A percentile compares a stretch with the other conserved stretches of the same genome.
These are phyloP conservation scores for Sordariomycetes sp. DNA, from an alignment of 2,329 filamentous ascomycete species.

Conservation along the genomic window DNA sequence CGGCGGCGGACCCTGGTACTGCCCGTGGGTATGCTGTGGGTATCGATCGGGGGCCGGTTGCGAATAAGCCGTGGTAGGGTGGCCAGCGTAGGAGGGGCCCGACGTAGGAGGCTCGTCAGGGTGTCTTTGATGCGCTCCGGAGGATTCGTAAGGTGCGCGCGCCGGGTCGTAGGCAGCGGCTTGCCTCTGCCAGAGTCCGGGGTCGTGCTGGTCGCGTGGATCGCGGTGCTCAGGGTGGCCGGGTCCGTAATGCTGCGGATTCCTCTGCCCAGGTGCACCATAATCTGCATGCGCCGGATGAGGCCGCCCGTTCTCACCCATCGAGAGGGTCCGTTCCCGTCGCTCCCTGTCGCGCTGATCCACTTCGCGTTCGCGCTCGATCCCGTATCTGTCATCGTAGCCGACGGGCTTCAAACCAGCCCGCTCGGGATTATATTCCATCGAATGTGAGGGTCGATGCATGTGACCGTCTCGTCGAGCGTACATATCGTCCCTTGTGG, in stretches of 20 bases:
- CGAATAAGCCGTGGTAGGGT: slow-evolving; percentile 21
- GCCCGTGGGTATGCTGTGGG: slow-evolving; percentile 18
- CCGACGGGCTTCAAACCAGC: slow-evolving; percentile 27
- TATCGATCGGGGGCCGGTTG: slow-evolving; percentile 28
- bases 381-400: slow-evolving; percentile 44
- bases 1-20: slow-evolving; percentile 22
- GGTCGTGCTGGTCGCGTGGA: slow-evolving; percentile 14
- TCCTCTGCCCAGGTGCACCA: slow-evolving; percentile 8
- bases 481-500: slow-evolving; percentile 31
- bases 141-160: slow-evolving; percentile 29
- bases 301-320: slow-evolving; percentile 31
- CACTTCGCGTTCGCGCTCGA: slow-evolving; percentile 32
- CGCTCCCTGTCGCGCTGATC: slow-evolving; percentile 31
- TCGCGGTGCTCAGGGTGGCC: slow-evolving; percentile 13
- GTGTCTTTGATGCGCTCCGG: slow-evolving; percentile 15
- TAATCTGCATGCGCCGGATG: slow-evolving; percentile 30
- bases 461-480: slow-evolving; percentile 36
- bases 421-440: slow-evolving; percentile 44
- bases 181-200: slow-evolving; percentile 21
- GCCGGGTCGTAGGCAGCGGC: slow-evolving; percentile 27
- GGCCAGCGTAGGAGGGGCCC: slow-evolving; percentile 25
- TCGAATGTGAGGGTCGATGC: slow-evolving; percentile 18
- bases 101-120: slow-evolving; percentile 18
- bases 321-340: slow-evolving; percentile 37
- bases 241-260: not conserved